Conservation (phyloP, 73 alveolate species). For the Paramecium biaurelia region DNA sequence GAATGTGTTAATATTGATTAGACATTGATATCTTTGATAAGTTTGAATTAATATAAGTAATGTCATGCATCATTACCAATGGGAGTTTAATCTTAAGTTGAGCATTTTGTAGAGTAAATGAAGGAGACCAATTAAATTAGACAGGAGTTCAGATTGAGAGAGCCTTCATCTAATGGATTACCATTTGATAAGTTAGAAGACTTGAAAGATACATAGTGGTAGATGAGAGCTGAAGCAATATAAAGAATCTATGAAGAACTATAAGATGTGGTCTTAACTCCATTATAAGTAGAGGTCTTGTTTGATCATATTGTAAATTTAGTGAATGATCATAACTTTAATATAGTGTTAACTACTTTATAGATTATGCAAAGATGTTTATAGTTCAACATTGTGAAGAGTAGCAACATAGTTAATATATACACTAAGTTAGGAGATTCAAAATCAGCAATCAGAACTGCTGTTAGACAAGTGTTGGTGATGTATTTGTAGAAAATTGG, state of each 20-base stretch:
- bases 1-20: background rate
- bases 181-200: conserved; percentile 20
- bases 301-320: background rate
- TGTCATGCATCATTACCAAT: background rate
- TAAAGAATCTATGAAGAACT: background rate
- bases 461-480: background rate
- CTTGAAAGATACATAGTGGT: conserved; percentile 16
- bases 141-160: background rate
- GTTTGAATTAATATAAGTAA: background rate
- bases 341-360: conserved; percentile 11
- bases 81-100: background rate
- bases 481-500: background rate
- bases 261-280: background rate
- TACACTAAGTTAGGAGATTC: conserved; percentile 21
- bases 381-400: background rate
- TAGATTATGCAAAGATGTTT: background rate
- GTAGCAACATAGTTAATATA: background rate
- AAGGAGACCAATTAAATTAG: background rate
- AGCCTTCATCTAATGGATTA: background rate
- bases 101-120: background rate
- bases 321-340: conserved; percentile 36
- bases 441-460: background rate
- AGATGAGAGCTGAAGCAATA: conserved; percentile 37
- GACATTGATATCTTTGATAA: background rate
- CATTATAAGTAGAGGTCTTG: background rate